Base-by-base conservation (phyloP, 768 basidiomycete genomes). In the Rhodosporidiobolus odoratus region DNA sequence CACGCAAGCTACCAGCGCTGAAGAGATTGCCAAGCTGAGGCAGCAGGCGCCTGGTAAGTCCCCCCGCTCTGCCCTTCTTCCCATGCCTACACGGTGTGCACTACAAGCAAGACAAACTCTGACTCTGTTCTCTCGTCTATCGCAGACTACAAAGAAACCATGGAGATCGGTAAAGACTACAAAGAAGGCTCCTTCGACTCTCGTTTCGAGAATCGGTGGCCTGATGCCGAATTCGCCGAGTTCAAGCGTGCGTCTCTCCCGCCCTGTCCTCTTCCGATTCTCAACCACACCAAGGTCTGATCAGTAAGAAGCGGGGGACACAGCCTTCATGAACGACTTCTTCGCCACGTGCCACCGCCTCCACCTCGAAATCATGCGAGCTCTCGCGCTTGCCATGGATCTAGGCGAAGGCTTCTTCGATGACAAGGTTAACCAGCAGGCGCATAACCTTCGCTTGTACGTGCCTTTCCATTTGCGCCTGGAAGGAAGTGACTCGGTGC, bases 111-210 rank as follows among this genome's bases (percentile, higher is more conserved):
- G n/a, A n/a, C n/a, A n/a, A n/a, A 13, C 43, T 45, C 43, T 45
- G 43, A 12, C 13, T 45, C 43, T 45, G 13, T 25, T 50, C 48
- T 50, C 48, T 50, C 25, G 10, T 50, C 15, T 25, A 8, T 27
- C 25, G 23, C 27, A 66, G 64, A 73, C 41, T 70, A 65, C 66
- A 75, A 73, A 79, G 91, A 93, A 79, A 83, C 86, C 13, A 91
- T 93, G 87, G 91, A 94, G 79, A 92, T 94, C 54, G 91, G 92
- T 38, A 84, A 88, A 34, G 90, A 94, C 30, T 68, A 68, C 52
- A 45, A 57, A 67, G 89, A 88, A 86, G 90, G 89, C 23, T 34
- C 65, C 23, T 58, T 43, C 35, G 74, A 65, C 56, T 61, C 66
- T 4, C 37, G 40, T 25, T 78, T 69, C 73, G 68, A 70, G 78